Conservation (phyloP, 208 protist species). For the Trypanosoma platydactyli region DNA sequence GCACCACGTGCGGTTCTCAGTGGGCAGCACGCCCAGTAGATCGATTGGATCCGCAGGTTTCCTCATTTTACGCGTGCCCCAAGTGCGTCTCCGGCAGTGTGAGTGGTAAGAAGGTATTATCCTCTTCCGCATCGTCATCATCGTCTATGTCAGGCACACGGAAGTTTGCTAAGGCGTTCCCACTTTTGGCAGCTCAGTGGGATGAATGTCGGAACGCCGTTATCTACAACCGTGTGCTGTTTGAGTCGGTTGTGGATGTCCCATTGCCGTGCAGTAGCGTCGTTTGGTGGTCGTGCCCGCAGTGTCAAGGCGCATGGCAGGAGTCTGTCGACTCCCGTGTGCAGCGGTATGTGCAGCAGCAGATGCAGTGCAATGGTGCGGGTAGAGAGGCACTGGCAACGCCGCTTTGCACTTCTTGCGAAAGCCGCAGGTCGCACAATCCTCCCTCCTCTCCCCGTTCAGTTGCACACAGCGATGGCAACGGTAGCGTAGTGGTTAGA, state of each 20-base stretch:
- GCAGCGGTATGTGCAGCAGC: slow-evolving; percentile 24
- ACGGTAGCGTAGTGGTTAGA: slow-evolving; percentile 9
- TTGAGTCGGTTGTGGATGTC: slow-evolving; percentile 44
- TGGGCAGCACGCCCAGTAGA: slow-evolving; percentile 65
- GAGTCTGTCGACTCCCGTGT: slow-evolving; percentile 62
- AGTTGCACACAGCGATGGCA: not conserved
- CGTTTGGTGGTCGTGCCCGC: slow-evolving; percentile 69
- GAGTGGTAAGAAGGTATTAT: not conserved
- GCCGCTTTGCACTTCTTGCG: slow-evolving; percentile 64
- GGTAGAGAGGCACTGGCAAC: not conserved
- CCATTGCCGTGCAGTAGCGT: slow-evolving; percentile 34
- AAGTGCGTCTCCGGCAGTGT: slow-evolving; percentile 27
- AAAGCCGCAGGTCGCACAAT: slow-evolving; percentile 33
- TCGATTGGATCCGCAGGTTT: slow-evolving; percentile 50
- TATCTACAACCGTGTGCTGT: slow-evolving; percentile 44
- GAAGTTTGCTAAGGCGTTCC: slow-evolving; percentile 34
- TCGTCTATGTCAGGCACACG: slow-evolving; percentile 1
- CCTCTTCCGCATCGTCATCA: not conserved
- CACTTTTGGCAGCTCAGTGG: slow-evolving; percentile 68
- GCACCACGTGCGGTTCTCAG: slow-evolving; percentile 33
- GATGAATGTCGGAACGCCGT: slow-evolving; percentile 49
- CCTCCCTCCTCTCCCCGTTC: not conserved
- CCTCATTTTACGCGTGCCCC: slow-evolving; percentile 48
- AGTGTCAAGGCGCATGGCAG: slow-evolving; percentile 56
- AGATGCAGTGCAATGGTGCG: not conserved